These are phyloP conservation scores for Diaporthe ilicicola DNA, from an alignment of 2,329 filamentous ascomycete species.

Conservation along the genomic window DNA sequence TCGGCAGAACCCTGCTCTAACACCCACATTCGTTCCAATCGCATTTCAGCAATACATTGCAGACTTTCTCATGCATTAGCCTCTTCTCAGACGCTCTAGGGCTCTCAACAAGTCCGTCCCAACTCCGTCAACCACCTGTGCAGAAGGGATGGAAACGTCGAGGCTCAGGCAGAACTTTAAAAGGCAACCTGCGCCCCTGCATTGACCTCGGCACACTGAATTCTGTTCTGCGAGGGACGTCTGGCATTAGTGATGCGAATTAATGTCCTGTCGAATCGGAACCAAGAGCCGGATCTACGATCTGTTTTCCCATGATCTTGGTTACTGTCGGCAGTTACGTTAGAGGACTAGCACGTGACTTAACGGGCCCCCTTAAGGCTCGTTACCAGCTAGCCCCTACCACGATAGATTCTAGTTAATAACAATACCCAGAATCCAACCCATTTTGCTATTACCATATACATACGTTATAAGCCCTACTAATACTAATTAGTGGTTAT, in stretches of 20 bases:
- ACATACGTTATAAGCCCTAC: no score
- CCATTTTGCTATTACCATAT: no score
- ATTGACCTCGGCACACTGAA: background rate
- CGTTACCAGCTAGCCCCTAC: no score
- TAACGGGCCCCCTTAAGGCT: no score
- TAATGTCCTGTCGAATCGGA: background rate
- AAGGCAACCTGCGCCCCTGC: background rate
- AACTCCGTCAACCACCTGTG: background rate
- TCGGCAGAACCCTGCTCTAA: background rate
- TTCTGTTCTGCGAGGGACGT: background rate
- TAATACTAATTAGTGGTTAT: no score
- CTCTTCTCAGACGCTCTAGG: background rate
- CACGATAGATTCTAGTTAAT: no score
- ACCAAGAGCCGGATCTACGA: background rate
- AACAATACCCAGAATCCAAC: no score
- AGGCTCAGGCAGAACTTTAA: background rate
- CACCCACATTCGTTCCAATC: background rate
- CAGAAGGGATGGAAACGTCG: background rate
- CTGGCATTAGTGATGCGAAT: background rate
- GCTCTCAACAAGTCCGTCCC: background rate
- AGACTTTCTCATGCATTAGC: background rate
- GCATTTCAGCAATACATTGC: background rate
- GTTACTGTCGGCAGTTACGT: no score
- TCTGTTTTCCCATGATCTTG: background rate
- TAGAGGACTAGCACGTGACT: no score